Evolutionary conservation across 805 yeast species (phyloP), one percentile per base, ranked within the genome.

Genomic region (Kuraishia cidri): DNA sequence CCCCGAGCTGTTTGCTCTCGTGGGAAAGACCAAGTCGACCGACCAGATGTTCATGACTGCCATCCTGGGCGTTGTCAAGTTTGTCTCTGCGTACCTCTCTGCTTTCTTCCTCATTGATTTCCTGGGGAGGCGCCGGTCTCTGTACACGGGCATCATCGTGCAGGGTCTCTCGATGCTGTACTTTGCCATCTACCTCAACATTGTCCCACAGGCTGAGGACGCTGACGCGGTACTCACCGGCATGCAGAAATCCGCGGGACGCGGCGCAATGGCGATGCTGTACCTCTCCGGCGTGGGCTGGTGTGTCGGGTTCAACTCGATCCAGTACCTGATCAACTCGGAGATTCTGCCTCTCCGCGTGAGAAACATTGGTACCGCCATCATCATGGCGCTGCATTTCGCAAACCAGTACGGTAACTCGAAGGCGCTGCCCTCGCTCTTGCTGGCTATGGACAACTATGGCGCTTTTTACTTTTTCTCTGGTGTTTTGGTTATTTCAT

Each of bases 251-350:
- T 40, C 44, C 4, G 74, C 74, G 2, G 57, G 69, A 23, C 48
- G 55, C 31, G 72, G 58, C 32, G 78, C 77, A 6, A 47, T 72
- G 42, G 74, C 75, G 1, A 62, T 71, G 30, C 43, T 73, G 18
- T 72, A 56, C 42, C 42, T 72, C 24, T 56, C 63, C 21, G 79
- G 79, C 42, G 56, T 62, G 15, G 77, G 76, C 24, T 73, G 79
- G 79, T 66, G 74, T 21, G 47, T 72, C 50, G 79, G 79, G 23
- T 73, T 70, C 65, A 73, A 73, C 50, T 56, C 72, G 0, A 56
- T 71, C 31, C 78, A 72, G 46, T 72, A 72, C 44, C 56, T 72
- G 41, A 51, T 72, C 42, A 71, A 70, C 37, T 61, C 78, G 3
- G 79, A 73, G 45, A 60, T 73, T 33, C 62, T 72, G 45, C 79